Evolutionary conservation across 108 stramenopile genomes (phyloP).

Genomic region (Fistulifera pelliculosa): DNA sequence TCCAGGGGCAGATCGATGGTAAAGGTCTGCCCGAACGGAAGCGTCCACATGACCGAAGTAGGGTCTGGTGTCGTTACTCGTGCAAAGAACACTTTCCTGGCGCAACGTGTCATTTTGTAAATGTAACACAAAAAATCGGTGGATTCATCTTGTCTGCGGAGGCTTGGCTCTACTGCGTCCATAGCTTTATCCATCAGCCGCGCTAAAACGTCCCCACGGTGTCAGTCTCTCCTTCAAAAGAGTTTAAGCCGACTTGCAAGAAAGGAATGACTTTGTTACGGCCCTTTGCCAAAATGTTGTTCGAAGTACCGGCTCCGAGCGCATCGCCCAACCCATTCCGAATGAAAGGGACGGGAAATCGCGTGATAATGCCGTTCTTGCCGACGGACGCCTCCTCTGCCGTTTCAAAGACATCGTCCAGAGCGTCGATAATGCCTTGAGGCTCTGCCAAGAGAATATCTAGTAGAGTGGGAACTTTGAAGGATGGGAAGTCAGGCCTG

Average conservation of each 20-base stretch:
- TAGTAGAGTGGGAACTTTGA: background rate
- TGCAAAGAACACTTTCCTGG: background rate
- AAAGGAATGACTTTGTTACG: background rate
- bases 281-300: background rate
- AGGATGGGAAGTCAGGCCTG: background rate
- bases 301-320: background rate
- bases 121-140: background rate
- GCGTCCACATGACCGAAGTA: conserved; percentile 21
- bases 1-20: conserved; percentile 7
- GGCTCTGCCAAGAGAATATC: conserved; percentile 21
- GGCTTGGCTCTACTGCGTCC: background rate
- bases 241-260: background rate
- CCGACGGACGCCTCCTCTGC: background rate
- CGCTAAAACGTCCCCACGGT: background rate
- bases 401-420: conserved; percentile 13
- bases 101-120: background rate
- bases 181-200: background rate
- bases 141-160: background rate
- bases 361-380: background rate
- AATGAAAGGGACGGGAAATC: background rate
- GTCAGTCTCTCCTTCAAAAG: background rate
- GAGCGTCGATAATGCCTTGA: conserved; percentile 11
- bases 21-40: conserved; percentile 22
- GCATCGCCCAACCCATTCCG: background rate
- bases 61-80: background rate